Evolutionary conservation across 75 land plant genomes (phyloP).

Genomic region (Ceratopteris richardii): DNA sequence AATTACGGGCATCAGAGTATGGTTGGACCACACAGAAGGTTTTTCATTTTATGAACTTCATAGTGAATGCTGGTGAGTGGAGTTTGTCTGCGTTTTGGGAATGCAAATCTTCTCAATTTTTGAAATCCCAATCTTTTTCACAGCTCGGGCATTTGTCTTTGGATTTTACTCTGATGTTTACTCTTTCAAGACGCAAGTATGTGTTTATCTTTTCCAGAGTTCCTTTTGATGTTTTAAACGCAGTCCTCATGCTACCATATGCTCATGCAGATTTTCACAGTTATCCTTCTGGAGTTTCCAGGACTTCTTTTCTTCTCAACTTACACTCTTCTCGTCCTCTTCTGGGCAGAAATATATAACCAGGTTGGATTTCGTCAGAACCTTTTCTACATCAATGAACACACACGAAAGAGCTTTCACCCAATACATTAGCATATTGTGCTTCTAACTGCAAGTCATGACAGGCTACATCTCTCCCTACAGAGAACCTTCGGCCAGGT

Average conservation of each 20-base stretch:
- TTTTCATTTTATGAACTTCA: conserved; percentile 86
- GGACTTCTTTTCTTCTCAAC: conserved; percentile 89
- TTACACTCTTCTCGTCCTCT: conserved; percentile 86
- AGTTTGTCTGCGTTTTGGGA: too few species aligned
- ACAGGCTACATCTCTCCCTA: conserved; percentile 46
- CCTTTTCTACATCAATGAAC: too few species aligned
- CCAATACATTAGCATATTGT: too few species aligned
- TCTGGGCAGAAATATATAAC: conserved; percentile 98
- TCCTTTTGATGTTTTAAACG: not conserved
- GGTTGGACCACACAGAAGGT: conserved; percentile 99
- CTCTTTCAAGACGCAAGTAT: conserved; percentile 14
- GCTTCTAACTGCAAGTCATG: too few species aligned
- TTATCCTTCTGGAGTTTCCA: conserved; percentile 69
- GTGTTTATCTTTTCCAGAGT: not conserved
- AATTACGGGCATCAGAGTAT: conserved; percentile 89
- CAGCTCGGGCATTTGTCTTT: conserved; percentile 34
- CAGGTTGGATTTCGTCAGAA: conserved; percentile 54
- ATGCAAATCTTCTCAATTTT: too few species aligned
- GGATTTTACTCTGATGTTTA: conserved; percentile 23
- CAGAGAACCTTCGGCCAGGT: conserved; percentile 73
- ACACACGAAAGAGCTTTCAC: too few species aligned
- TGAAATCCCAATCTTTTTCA: too few species aligned
- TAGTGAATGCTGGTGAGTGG: conserved; percentile 81
- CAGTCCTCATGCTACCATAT: conserved; percentile 4
- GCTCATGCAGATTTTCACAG: conserved; percentile 42